Percentiles rank a stretch among this genome's conserved stretches.
Evolutionary conservation across 2,329 filamentous ascomycete genomes (phyloP).

Genomic region (Magnaporthiopsis poae): DNA sequence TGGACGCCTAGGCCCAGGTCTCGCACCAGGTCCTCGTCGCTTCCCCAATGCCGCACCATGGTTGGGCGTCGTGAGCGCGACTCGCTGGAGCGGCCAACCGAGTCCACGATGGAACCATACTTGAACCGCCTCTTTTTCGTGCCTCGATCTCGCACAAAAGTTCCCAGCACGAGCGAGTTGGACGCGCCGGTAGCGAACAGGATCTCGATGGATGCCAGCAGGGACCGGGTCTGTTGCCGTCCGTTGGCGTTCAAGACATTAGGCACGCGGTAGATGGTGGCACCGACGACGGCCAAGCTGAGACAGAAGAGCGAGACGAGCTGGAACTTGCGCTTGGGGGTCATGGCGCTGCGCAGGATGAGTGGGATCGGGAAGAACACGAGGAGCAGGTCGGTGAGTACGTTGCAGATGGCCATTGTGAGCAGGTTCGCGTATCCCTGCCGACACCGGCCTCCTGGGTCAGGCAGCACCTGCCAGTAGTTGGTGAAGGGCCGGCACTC

Average conservation of each 20-base stretch:
- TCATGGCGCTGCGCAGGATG: slow-evolving; percentile 69
- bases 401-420: slow-evolving; percentile 80
- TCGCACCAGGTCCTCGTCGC: slow-evolving; percentile 80
- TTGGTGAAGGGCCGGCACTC: slow-evolving; percentile 71
- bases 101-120: slow-evolving; percentile 51
- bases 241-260: slow-evolving; percentile 62
- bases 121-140: slow-evolving; percentile 82
- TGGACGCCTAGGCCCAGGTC: slow-evolving; percentile 63
- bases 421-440: slow-evolving; percentile 79
- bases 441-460: slow-evolving; percentile 76
- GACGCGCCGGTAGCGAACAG: slow-evolving; percentile 78
- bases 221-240: slow-evolving; percentile 74
- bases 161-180: slow-evolving; percentile 82
- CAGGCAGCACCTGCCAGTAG: slow-evolving; percentile 75
- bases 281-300: slow-evolving; percentile 67
- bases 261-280: slow-evolving; percentile 74
- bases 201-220: slow-evolving; percentile 82
- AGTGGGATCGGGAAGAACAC: slow-evolving; percentile 84
- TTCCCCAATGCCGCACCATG: slow-evolving; percentile 64
- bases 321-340: slow-evolving; percentile 65
- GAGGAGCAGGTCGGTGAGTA: slow-evolving; percentile 78
- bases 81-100: slow-evolving; percentile 41
- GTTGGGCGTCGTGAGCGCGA: slow-evolving; percentile 35
- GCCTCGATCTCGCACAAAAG: slow-evolving; percentile 82
- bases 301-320: slow-evolving; percentile 74